These are phyloP conservation scores for Fusarium sp. DNA, from an alignment of 2,329 filamentous ascomycete genomes.

Conservation along the genomic window DNA sequence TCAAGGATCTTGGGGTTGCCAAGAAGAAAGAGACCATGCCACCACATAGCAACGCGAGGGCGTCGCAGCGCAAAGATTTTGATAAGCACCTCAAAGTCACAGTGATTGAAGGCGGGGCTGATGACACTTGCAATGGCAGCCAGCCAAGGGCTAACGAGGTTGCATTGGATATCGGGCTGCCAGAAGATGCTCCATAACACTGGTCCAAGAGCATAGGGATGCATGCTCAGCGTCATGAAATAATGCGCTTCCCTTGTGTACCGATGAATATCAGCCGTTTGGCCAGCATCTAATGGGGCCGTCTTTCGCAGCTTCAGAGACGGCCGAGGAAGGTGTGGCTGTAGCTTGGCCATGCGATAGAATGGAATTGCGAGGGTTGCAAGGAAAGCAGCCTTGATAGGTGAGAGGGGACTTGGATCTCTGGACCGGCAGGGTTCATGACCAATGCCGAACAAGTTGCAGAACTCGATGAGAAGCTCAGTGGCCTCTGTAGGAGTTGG, in stretches of 20 bases:
- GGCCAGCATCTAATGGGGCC: constrained; percentile 11
- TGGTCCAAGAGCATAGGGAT: constrained; percentile 39
- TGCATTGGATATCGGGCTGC: constrained; percentile 45
- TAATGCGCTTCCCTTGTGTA: constrained; percentile 40
- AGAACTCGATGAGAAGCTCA: constrained; percentile 41
- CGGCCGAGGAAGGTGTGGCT: constrained; percentile 37
- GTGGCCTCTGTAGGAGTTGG: constrained; percentile 35
- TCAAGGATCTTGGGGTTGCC: constrained; percentile 35
- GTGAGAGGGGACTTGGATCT: constrained; percentile 26
- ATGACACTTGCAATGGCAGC: constrained; percentile 38
- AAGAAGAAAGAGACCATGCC: constrained; percentile 44
- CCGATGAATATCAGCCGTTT: constrained; percentile 25
- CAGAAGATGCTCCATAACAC: constrained; percentile 47
- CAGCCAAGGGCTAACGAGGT: constrained; percentile 46
- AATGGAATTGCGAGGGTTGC: constrained; percentile 42
- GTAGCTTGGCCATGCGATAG: constrained; percentile 42
- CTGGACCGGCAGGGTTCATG: constrained; percentile 25
- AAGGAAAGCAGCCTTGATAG: constrained; percentile 42
- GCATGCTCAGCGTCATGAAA: constrained; percentile 47
- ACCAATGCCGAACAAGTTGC: constrained; percentile 39
- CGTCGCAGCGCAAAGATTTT: constrained; percentile 42
- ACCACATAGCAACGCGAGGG: constrained; percentile 44
- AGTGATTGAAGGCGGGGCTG: constrained; percentile 29
- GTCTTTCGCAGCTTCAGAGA: constrained; percentile 15
- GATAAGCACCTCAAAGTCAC: constrained; percentile 38